These are phyloP conservation scores for Limtongia smithiae DNA, from an alignment of 805 yeast species.

Conservation along the genomic window DNA sequence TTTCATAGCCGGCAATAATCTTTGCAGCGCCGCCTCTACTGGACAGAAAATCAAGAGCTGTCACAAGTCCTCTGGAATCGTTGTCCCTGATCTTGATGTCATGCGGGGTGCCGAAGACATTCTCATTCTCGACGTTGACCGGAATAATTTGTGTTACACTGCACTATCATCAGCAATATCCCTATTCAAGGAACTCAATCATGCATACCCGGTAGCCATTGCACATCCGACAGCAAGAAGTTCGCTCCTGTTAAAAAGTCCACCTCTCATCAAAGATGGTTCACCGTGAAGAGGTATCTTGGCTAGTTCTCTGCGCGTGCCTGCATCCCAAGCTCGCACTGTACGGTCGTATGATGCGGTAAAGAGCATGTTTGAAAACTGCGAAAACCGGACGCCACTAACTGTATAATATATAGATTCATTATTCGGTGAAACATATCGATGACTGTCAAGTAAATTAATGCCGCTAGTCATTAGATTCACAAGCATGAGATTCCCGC, in stretches of 20 bases:
- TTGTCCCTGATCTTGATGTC: too few species aligned
- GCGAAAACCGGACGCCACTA: constrained; percentile 1
- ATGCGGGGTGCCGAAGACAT: too few species aligned
- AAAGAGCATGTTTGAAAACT: background rate
- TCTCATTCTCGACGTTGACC: too few species aligned
- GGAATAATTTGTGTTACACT: too few species aligned
- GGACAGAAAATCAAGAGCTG: too few species aligned
- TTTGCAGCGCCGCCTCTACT: background rate
- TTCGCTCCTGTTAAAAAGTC: background rate
- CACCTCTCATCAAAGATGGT: background rate
- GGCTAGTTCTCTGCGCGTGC: background rate
- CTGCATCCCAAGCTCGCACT: constrained; percentile 4
- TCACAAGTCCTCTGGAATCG: too few species aligned
- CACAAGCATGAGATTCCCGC: constrained; percentile 7
- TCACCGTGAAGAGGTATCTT: background rate
- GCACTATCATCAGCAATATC: too few species aligned
- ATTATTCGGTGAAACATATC: background rate
- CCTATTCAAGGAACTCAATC: constrained; percentile 1
- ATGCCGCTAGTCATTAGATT: background rate
- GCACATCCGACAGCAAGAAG: background rate
- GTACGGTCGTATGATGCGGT: constrained; percentile 6
- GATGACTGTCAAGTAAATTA: background rate
- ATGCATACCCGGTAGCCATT: too few species aligned
- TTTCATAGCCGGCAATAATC: constrained; percentile 4
- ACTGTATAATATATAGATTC: constrained; percentile 1